These are phyloP conservation scores for Galium porrigens DNA, from an alignment of 305 asterid genomes.

Conservation along the genomic window DNA sequence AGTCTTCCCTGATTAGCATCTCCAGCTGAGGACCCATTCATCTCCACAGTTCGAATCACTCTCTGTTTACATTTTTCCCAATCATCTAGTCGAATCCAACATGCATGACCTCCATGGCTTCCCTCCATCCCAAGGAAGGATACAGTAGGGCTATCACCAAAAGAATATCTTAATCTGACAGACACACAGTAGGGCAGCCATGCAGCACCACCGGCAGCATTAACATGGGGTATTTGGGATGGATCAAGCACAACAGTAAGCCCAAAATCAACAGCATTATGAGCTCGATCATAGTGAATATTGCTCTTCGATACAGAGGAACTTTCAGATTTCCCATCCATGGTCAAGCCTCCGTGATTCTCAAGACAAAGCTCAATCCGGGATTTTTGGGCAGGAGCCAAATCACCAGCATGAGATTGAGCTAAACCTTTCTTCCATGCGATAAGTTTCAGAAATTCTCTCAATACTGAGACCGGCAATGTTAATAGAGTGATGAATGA, in stretches of 20 bases:
- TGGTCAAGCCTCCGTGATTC: conserved; percentile 61
- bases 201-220: conserved; percentile 99
- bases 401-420: conserved; percentile 64
- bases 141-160: conserved; percentile 57
- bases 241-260: conserved; percentile 89
- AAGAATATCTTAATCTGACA: conserved; percentile 61
- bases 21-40: conserved; percentile 46
- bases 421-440: conserved; percentile 95
- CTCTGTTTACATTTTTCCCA: conserved; percentile 89
- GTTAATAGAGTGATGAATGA: conserved; percentile 90
- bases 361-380: conserved; percentile 90
- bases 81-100: conserved; percentile 70
- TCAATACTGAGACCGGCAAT: conserved; percentile 72
- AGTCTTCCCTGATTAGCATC: conserved; percentile 73
- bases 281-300: conserved; percentile 69
- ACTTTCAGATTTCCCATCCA: conserved; percentile 40
- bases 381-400: conserved; percentile 75
- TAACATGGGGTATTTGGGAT: conserved; percentile 68
- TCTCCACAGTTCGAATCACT: conserved; percentile 52
- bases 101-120: conserved; percentile 95
- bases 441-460: conserved; percentile 84
- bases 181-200: conserved; percentile 97
- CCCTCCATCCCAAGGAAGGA: conserved; percentile 86
- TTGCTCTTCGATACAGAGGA: conserved; percentile 63
- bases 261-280: conserved; percentile 77